phyloP scores from a whole-genome alignment of 2,329 filamentous ascomycete species.

The Alternaria gansuensis region DNA sequence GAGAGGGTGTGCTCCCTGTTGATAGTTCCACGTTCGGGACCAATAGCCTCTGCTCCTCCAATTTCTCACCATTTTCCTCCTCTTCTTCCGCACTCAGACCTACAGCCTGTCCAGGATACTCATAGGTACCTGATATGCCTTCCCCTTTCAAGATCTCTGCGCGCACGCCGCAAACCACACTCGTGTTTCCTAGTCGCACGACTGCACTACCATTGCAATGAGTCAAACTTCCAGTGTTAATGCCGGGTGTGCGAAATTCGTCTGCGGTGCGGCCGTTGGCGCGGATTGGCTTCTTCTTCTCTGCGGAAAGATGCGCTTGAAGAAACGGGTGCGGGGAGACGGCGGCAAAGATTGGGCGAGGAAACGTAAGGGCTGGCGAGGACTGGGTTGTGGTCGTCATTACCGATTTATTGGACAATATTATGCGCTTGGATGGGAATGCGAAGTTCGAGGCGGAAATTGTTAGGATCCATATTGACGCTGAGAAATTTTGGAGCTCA shows the following conservation, averaged over 20 bases:
- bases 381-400: slow-evolving; percentile 38
- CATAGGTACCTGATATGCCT: slow-evolving; percentile 73
- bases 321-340: slow-evolving; percentile 90
- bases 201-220: slow-evolving; percentile 92
- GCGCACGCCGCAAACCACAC: slow-evolving; percentile 91
- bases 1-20: slow-evolving; percentile 87
- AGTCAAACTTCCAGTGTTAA: slow-evolving; percentile 84
- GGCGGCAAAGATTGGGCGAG: slow-evolving; percentile 81
- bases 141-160: slow-evolving; percentile 81
- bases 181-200: slow-evolving; percentile 87
- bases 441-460: not conserved
- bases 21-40: slow-evolving; percentile 94
- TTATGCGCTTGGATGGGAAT: not conserved
- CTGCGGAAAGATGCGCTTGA: slow-evolving; percentile 82
- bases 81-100: slow-evolving; percentile 30
- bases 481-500: slow-evolving; percentile 41
- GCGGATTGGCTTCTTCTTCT: slow-evolving; percentile 66
- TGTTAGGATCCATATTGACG: slow-evolving; percentile 6
- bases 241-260: slow-evolving; percentile 74
- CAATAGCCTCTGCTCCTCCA: slow-evolving; percentile 71
- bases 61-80: slow-evolving; percentile 43
- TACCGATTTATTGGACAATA: not conserved
- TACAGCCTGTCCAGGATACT: slow-evolving; percentile 27
- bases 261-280: slow-evolving; percentile 80
- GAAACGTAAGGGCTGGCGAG: slow-evolving; percentile 57